Evolutionary conservation across 495 filamentous ascomycete species (phyloP), one percentile per base, ranked within the genome.

Genomic region (Hypoxylon lenormandii): DNA sequence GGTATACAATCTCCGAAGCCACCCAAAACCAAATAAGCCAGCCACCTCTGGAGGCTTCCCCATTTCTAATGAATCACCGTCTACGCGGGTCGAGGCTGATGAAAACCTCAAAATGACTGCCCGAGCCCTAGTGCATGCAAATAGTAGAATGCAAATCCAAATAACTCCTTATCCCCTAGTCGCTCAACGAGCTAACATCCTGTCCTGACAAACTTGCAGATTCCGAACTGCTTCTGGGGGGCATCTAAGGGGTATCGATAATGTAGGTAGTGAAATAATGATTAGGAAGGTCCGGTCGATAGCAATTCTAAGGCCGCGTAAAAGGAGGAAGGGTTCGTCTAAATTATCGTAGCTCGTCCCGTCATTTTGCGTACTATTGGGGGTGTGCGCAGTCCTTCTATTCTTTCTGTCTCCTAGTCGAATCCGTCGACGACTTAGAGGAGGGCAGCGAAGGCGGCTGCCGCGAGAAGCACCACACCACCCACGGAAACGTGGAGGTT

Each of bases 171-270:
- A n/a, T 55, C 58, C 49, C 60, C 48, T 49, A 46, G 49, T 37
- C 54, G 23, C 61, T 51, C 28, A 53, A 58, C 18, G 21, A 56
- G 30, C 16, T 21, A 16, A 60, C 47, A 16, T 46, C 60, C 30
- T 37, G 21, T 64, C 49, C 45, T 36, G n/a, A 19, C 51, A 43
- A 46, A 60, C 19, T 55, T 22, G 21, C 59, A 26, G 49, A 43
- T 38, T 11, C 56, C 28, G 43, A 59, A 26, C 60, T 23, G 30
- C 38, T 13, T 53, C 58, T 22, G 40, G 60, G 40, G 42, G 22
- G 40, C 54, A n/a, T n/a, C n/a, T 36, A 36, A 57, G 60, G 68
- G 68, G 68, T 71, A 71, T 71, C 68, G 50, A 66, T 47, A 46
- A 36, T 53, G 42, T 38, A 59, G 43, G 42, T 38, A 59, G 43